These are phyloP conservation scores for Coemansia sp. DNA, from an alignment of 192 early-diverging fungal species.

Conservation along the genomic window DNA sequence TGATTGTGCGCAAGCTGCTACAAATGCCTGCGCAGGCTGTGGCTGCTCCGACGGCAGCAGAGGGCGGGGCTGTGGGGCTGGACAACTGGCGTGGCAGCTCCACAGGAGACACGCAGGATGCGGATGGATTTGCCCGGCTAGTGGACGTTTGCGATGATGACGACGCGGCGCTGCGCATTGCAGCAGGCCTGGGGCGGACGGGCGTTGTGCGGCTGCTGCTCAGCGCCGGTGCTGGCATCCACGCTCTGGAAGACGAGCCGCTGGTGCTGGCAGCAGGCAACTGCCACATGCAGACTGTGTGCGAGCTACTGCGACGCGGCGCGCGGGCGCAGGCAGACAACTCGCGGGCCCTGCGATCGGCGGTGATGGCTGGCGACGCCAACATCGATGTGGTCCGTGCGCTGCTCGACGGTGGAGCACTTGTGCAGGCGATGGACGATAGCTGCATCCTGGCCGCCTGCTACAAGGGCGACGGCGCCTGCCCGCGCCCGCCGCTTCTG, in stretches of 20 bases:
- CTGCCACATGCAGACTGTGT: slow-evolving; percentile 12
- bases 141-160: slow-evolving; percentile 36
- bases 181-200: slow-evolving; percentile 30
- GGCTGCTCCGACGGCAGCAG: not conserved
- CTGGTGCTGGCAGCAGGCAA: slow-evolving; percentile 36
- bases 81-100: slow-evolving; percentile 38
- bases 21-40: slow-evolving; percentile 5
- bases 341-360: slow-evolving; percentile 41
- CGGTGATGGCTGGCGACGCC: slow-evolving; percentile 46
- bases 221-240: slow-evolving; percentile 28
- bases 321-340: slow-evolving; percentile 26
- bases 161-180: slow-evolving; percentile 39
- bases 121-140: not conserved
- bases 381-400: slow-evolving; percentile 16
- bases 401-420: slow-evolving; percentile 37
- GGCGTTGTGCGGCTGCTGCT: slow-evolving; percentile 24
- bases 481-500: slow-evolving; percentile 16
- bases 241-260: slow-evolving; percentile 27
- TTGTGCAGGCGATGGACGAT: slow-evolving; percentile 28
- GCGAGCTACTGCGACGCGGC: slow-evolving; percentile 30
- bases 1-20: slow-evolving; percentile 33
- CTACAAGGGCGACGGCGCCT: slow-evolving; percentile 47
- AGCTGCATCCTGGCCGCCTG: slow-evolving; percentile 46
- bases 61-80: slow-evolving; percentile 3
- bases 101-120: not conserved